Percentiles rank a stretch among this genome's conserved stretches.
Evolutionary conservation across 768 basidiomycete species (phyloP).

Genomic region (Trametes maxima): DNA sequence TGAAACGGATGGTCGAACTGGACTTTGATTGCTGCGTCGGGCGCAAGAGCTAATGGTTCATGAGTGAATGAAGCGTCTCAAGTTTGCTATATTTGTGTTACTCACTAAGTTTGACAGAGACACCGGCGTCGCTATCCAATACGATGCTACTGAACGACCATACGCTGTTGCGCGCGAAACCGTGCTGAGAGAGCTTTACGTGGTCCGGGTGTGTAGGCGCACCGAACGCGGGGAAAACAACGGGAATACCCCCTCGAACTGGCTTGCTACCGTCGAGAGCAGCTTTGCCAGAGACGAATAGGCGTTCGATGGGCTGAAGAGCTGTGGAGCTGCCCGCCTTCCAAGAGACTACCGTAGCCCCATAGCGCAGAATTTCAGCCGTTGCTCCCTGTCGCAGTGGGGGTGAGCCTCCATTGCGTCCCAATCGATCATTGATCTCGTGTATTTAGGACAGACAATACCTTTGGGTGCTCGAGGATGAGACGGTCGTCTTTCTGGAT

Average conservation of each 20-base stretch:
- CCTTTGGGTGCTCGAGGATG: constrained; percentile 66
- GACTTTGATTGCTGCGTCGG: constrained; percentile 57
- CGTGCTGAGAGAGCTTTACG: constrained; percentile 76
- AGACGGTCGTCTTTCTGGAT: constrained; percentile 46
- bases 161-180: constrained; percentile 78
- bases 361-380: constrained; percentile 71
- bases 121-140: constrained; percentile 67
- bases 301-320: constrained; percentile 55
- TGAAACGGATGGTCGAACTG: constrained; percentile 67
- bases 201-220: constrained; percentile 78
- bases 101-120: constrained; percentile 81
- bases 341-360: constrained; percentile 90
- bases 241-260: constrained; percentile 56
- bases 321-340: constrained; percentile 48
- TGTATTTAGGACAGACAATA: constrained; percentile 24
- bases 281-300: constrained; percentile 85
- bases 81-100: not conserved
- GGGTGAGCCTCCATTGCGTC: not conserved
- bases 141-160: constrained; percentile 73
- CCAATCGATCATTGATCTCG: not conserved
- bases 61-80: not conserved
- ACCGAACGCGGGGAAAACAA: constrained; percentile 90
- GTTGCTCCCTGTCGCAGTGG: constrained; percentile 55
- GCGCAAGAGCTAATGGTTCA: constrained; percentile 56
- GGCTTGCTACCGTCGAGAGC: constrained; percentile 80